A percentile compares a stretch with the other conserved stretches of the same genome.
Conservation (phyloP, 108 stramenopile species). For the Cyclotella sp. region DNA sequence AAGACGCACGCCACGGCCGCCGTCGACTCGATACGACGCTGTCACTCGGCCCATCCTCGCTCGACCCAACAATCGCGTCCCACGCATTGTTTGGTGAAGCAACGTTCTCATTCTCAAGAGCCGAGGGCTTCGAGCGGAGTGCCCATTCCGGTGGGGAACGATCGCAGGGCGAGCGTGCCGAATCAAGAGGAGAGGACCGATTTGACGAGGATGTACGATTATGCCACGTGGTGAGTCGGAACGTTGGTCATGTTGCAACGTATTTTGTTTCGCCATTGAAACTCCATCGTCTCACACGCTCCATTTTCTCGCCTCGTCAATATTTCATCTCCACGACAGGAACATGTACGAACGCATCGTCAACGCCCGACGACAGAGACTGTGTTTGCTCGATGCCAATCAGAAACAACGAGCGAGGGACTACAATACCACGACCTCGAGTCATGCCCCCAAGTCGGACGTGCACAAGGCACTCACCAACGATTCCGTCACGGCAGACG, state of each 20-base stretch:
- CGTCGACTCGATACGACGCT: too few species aligned
- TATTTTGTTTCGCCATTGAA: too few species aligned
- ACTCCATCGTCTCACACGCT: too few species aligned
- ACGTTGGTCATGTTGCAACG: too few species aligned
- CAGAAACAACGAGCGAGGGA: too few species aligned
- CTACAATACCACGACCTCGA: neutral
- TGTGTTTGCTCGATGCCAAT: neutral
- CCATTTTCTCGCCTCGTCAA: too few species aligned
- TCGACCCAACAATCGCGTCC: too few species aligned
- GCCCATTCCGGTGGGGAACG: neutral
- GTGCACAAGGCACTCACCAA: neutral
- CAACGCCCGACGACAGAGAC: neutral
- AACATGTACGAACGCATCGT: conserved; percentile 13
- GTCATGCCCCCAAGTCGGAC: neutral
- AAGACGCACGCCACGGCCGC: too few species aligned
- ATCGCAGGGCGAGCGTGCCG: neutral
- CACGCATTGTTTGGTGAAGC: too few species aligned
- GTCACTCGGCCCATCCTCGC: too few species aligned
- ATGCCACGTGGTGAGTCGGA: neutral
- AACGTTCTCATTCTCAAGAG: neutral
- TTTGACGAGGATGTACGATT: conserved; percentile 11
- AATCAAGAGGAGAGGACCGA: neutral
- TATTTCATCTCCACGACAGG: neutral
- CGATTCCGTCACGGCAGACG: too few species aligned
- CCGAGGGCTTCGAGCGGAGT: neutral